phyloP scores from a whole-genome alignment of 257 asterid species.

The Solanum habrochaites region DNA sequence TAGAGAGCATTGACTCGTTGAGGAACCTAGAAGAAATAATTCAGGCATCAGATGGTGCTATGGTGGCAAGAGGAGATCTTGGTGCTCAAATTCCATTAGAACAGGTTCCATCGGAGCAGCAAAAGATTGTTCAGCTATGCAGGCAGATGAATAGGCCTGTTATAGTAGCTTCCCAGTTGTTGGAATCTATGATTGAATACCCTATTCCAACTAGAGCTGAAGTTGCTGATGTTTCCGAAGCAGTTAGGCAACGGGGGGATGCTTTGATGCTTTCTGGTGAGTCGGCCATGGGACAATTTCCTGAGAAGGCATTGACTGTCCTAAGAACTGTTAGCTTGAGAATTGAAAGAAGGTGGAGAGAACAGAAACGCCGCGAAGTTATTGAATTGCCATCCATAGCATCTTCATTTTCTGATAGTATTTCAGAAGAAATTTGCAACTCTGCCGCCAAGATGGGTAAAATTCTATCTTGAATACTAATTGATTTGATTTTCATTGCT shows the following conservation, averaged over 20 bases:
- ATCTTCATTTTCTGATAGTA: constrained; percentile 68
- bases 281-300: constrained; percentile 98
- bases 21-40: constrained; percentile 91
- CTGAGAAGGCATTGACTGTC: constrained; percentile 91
- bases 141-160: constrained; percentile 88
- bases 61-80: constrained; percentile 98
- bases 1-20: constrained; percentile 92
- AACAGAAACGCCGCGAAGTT: constrained; percentile 65
- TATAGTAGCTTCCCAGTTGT: constrained; percentile 92
- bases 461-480: neutral
- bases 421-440: constrained; percentile 95
- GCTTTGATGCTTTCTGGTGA: constrained; percentile 99
- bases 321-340: constrained; percentile 90
- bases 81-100: constrained; percentile 98
- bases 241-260: constrained; percentile 88
- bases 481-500: neutral
- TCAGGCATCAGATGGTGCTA: constrained; percentile 90
- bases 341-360: constrained; percentile 99
- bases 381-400: constrained; percentile 76
- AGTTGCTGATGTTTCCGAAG: constrained; percentile 98
- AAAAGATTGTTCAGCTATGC: constrained; percentile 75
- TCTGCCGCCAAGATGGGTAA: constrained; percentile 99
- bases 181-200: constrained; percentile 96
- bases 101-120: constrained; percentile 97
- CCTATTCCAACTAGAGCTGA: constrained; percentile 99